Base-by-base conservation (phyloP, 768 basidiomycete genomes). In the Pleurotus eryngii region DNA sequence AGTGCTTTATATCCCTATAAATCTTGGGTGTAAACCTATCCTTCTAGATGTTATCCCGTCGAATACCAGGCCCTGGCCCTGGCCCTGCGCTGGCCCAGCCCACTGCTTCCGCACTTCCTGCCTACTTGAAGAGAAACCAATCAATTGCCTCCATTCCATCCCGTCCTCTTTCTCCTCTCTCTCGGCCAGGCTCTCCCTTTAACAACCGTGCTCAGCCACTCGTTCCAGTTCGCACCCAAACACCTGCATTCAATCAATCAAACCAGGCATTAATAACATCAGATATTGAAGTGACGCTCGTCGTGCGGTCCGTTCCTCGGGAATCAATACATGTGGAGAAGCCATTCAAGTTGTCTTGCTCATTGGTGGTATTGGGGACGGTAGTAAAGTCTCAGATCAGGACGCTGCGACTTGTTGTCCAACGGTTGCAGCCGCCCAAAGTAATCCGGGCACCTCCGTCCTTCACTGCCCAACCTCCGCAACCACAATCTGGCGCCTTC, bases 81-180 rank as follows among this genome's bases (percentile, higher is more conserved):
- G 6, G 39, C 9, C 65, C 73, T 26, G 68, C 71, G 12, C 69
- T 72, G 59, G 61, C 70, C 49, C 72, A 71, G 63, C 80, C 80
- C 49, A 82, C 85, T 7, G 80, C 77, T 1, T 86, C 89, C n/a
- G 90, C 92, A 1, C 71, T 92, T 18, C 92, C 90, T 0, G 77
- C 83, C 5, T 82, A 93, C 69, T 75, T 93, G n/a, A 90, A 91
- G 64, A 82, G 85, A 18, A 69, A 71, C 15, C 63, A 74, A 5
- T 72, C 74, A 8, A 68, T 72, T 1, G 55, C 70, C 0, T 67
- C 74, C 11, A 65, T 67, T 20, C 77, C 82, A 14, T 74, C 80
- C 14, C 76, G 86, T 9, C 79, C 84, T 5, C 72, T 72, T 46
- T 78, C 78, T 35, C 80, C 87, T 8, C 76, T 65, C 37, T 86